A percentile compares a stretch with the other conserved stretches of the same genome.
Evolutionary conservation across 2,329 filamentous ascomycete genomes (phyloP).

Genomic region (Teratosphaeriaceae sp.): DNA sequence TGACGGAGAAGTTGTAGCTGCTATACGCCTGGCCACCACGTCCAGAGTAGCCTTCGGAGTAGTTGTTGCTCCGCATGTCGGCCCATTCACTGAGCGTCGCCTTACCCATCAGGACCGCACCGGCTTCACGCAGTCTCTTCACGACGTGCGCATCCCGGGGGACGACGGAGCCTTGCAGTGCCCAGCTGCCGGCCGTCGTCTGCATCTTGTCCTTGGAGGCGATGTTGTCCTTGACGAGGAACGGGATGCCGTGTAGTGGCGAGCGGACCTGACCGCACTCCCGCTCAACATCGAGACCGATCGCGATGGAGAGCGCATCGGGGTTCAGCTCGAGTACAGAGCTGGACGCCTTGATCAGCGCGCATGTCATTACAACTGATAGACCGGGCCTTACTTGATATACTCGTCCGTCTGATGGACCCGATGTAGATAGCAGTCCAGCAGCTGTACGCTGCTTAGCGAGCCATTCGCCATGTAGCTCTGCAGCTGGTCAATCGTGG

Average conservation of each 20-base stretch:
- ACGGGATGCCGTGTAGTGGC: slow-evolving; percentile 27
- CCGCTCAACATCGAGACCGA: slow-evolving; percentile 54
- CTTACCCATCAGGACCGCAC: slow-evolving; percentile 65
- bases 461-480: slow-evolving; percentile 46
- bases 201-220: slow-evolving; percentile 63
- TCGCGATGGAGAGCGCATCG: slow-evolving; percentile 57
- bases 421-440: slow-evolving; percentile 56
- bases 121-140: slow-evolving; percentile 53
- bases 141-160: slow-evolving; percentile 64
- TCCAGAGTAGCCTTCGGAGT: slow-evolving; percentile 61
- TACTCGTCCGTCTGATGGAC: slow-evolving; percentile 58
- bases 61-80: slow-evolving; percentile 60
- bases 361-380: too few relatives aligned
- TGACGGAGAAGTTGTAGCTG: slow-evolving; percentile 62
- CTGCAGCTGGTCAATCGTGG: slow-evolving; percentile 63
- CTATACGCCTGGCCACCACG: slow-evolving; percentile 58
- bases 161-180: slow-evolving; percentile 58
- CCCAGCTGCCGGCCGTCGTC: slow-evolving; percentile 65
- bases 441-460: slow-evolving; percentile 53
- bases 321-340: slow-evolving; percentile 58
- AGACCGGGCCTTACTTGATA: slow-evolving; percentile 46
- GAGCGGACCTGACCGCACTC: slow-evolving; percentile 49
- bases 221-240: slow-evolving; percentile 43
- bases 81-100: slow-evolving; percentile 69
- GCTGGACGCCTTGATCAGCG: slow-evolving; percentile 5